Base-by-base conservation (phyloP, 768 basidiomycete species). In the Exsudoporus frostii region DNA sequence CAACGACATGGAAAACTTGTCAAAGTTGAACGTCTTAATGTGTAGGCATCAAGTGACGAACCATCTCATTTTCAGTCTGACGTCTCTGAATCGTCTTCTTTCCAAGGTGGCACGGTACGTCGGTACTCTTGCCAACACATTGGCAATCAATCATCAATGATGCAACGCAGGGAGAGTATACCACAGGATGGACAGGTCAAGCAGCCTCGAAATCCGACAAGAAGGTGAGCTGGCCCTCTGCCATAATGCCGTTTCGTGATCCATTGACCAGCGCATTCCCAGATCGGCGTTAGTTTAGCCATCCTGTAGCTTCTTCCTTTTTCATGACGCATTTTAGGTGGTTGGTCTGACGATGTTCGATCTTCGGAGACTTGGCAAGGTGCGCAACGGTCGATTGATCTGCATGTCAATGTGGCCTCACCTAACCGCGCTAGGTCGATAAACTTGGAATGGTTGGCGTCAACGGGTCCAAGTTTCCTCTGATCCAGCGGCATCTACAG, bases 171-270 rank as follows among this genome's bases (percentile, higher is more conserved):
- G 90, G 90, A 39, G 91, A 95, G 75, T 96, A 96, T 68, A 96
- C 93, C 56, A 96, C 93, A 47, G 93, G 94, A 67, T 96, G 90
- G 90, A 92, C 90, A 10, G 85, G 84, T 13, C 83, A 88, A 34
- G 93, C 93, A n/a, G 91, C 90, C 39, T 95, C 92, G 15, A 91
- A 86, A 65, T 95, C 92, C 6, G 94, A 96, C 74, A 96, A 96
- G 74, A 97, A 93, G 80, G 91, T 88, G 51, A 50, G 74, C 51
- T 13, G 17, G 13, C 42, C 27, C 37, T 50, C 37, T 8, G 36
- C 7, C 30, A 7, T 39, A 13, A n/a, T 37, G 19, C 6, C 29
- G 4, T 40, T 29, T 20, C 6, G 37, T 30, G 22, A 55, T 46
- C 45, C 5, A 42, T 43, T 9, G 10, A 43, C 20, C 45, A n/a